These are phyloP conservation scores for Coniosporium tulheliwenetii DNA, from an alignment of 2,329 filamentous ascomycete genomes.

Conservation along the genomic window DNA sequence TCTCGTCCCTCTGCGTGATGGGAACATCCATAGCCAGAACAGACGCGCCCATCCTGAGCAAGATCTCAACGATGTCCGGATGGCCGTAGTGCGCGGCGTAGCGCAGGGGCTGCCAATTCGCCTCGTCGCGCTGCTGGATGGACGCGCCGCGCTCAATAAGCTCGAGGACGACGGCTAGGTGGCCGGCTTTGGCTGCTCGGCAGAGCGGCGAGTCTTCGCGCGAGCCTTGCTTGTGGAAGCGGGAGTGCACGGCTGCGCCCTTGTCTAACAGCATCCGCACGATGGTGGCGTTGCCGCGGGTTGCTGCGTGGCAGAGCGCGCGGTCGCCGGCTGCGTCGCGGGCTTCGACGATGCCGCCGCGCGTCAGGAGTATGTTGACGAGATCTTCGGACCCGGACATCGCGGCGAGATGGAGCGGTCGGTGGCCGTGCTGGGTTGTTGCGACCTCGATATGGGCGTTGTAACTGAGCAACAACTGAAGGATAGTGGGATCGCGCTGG, in stretches of 20 bases:
- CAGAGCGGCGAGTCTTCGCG: conserved; percentile 23
- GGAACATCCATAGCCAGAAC: too few relatives aligned
- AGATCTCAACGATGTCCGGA: conserved; percentile 15
- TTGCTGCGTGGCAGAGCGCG: conserved; percentile 17
- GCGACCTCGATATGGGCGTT: too few relatives aligned
- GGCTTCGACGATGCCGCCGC: conserved; percentile 15
- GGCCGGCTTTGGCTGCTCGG: conserved; percentile 19
- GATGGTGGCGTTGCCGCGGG: conserved; percentile 16
- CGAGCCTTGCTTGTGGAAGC: conserved; percentile 8
- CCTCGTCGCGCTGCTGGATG: conserved; percentile 17
- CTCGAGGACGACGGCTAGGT: conserved; percentile 16
- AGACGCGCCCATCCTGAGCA: conserved; percentile 12
- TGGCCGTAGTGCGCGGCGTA: conserved; percentile 23
- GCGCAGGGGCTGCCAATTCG: conserved; percentile 20
- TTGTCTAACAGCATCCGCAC: conserved; percentile 18
- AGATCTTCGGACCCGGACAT: conserved; percentile 13
- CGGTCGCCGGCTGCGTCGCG: conserved; percentile 18
- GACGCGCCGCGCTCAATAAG: conserved; percentile 18
- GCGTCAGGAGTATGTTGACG: conserved; percentile 16
- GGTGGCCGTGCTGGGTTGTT: conserved; percentile 3
- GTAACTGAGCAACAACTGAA: too few relatives aligned
- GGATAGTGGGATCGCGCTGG: too few relatives aligned
- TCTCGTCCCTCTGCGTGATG: too few relatives aligned
- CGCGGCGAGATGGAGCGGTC: conserved; percentile 20
- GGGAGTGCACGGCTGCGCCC: conserved; percentile 14